Evolutionary conservation across 495 filamentous ascomycete genomes (phyloP), one percentile per base, ranked within the genome.

Genomic region (Tirmania nivea): DNA sequence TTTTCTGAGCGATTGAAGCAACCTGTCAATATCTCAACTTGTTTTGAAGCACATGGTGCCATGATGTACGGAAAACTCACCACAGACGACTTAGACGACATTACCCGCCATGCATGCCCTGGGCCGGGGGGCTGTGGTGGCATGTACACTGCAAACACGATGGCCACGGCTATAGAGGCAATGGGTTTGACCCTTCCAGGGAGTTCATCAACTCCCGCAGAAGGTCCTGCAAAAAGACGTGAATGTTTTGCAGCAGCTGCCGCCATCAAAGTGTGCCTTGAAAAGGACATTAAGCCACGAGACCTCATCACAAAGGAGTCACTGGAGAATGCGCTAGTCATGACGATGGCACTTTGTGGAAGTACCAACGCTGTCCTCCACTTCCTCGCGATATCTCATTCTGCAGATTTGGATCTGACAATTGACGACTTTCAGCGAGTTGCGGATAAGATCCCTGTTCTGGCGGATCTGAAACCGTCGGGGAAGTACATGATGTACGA

Each of bases 101-200:
- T 97, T 35, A 84, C 93, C 67, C 73, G 71, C 48, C 72, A 94
- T 58, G 79, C 89, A 4, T 95, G 90, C 66, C 90, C 90, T 21
- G 86, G 84, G 12, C 79, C 84, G 12, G 89, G 89, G 35, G 88
- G 87, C n/a, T 97, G 90, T 61, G 90, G 90, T 57, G 90, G 90
- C 50, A 97, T 97, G 84, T 77, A 83, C 67, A 97, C 90, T 2
- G 90, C 90, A 53, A 97, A 97, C 66, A 95, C 90, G 2, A 94
- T 97, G 88, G 84, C 86, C 6, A 92, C 87, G 0, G 87, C 87
- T 12, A 86, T 97, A 57, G 90, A 97, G 67, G 83, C 86, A 8
- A 93, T 97, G 85, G 90, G 90, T 52, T 73, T 97, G 20, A 79
- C 78, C 2, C 73, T 95, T 14, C 89, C 90, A 0, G 89, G 89